phyloP scores from a whole-genome alignment of 2,329 filamentous ascomycete genomes.

The Elsinoe perseae region DNA sequence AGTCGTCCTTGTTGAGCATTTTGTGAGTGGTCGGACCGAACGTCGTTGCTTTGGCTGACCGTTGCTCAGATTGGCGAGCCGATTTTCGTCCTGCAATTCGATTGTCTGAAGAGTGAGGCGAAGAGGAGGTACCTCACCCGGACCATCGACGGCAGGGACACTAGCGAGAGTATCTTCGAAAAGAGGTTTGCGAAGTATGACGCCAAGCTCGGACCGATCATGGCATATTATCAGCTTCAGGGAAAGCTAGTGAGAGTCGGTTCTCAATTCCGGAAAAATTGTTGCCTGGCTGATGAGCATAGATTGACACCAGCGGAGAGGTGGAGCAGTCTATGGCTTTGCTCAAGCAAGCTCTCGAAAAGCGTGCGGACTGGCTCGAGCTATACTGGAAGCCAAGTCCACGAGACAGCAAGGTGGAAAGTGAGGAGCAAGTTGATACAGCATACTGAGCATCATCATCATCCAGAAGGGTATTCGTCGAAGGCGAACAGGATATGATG shows the following conservation, averaged over 20 bases:
- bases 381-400: neutral
- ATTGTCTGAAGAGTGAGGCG: neutral
- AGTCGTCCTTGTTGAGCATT: neutral
- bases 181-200: neutral
- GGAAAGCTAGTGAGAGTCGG: neutral
- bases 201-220: neutral
- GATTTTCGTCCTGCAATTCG: constrained; percentile 5
- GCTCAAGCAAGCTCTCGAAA: neutral
- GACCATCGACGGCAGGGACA: neutral
- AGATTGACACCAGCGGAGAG: constrained; percentile 10
- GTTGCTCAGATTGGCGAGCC: constrained; percentile 1
- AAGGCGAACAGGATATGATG: too few species aligned
- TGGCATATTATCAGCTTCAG: neutral
- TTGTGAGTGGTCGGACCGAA: neutral
- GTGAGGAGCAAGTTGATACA: too few species aligned
- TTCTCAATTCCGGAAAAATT: neutral
- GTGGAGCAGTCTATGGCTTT: neutral
- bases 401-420: neutral
- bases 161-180: neutral
- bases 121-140: constrained; percentile 1
- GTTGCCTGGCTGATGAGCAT: neutral
- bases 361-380: neutral
- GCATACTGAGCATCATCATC: too few species aligned
- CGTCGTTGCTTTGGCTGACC: neutral
- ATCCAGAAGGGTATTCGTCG: too few species aligned